These are phyloP conservation scores for Beta macrorhiza DNA, from an alignment of 179 eudicot genomes.

Conservation along the genomic window DNA sequence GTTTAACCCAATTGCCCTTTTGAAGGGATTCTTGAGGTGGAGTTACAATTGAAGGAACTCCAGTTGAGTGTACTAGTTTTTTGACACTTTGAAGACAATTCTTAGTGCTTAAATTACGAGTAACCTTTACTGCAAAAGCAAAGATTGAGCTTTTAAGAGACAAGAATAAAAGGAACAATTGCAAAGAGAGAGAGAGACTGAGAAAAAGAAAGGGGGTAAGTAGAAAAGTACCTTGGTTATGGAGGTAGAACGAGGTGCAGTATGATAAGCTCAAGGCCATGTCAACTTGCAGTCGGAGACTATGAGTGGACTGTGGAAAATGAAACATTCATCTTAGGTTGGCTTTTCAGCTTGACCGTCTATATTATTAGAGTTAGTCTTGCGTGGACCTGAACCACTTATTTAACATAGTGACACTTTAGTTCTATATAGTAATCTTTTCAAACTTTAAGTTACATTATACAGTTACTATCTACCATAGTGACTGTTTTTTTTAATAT, in stretches of 20 bases:
- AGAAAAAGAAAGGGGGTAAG: not conserved
- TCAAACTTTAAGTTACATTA: no score
- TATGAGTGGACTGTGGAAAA: no score
- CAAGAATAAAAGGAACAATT: not conserved
- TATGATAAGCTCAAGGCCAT: conserved; percentile 50
- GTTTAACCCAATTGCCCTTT: conserved; percentile 91
- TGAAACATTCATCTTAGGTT: no score
- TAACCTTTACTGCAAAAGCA: conserved; percentile 15
- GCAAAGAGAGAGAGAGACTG: not conserved
- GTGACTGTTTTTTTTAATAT: no score
- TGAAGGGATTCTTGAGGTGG: conserved; percentile 58
- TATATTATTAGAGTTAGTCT: no score
- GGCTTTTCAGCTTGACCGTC: no score
- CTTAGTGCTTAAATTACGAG: conserved; percentile 14
- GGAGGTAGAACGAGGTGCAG: conserved; percentile 40
- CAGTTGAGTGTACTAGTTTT: conserved; percentile 37
- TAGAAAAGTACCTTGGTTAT: conserved; percentile 27
- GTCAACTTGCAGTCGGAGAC: not conserved
- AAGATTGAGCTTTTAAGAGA: not conserved
- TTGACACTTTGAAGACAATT: conserved; percentile 46
- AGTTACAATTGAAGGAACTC: conserved; percentile 45
- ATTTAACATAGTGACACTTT: no score
- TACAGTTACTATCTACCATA: no score
- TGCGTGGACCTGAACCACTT: no score
- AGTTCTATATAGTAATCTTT: no score